Percentiles rank a stretch among this genome's conserved stretches.
Conservation (phyloP, 768 basidiomycete genomes). For the Psilocybe sp. region DNA sequence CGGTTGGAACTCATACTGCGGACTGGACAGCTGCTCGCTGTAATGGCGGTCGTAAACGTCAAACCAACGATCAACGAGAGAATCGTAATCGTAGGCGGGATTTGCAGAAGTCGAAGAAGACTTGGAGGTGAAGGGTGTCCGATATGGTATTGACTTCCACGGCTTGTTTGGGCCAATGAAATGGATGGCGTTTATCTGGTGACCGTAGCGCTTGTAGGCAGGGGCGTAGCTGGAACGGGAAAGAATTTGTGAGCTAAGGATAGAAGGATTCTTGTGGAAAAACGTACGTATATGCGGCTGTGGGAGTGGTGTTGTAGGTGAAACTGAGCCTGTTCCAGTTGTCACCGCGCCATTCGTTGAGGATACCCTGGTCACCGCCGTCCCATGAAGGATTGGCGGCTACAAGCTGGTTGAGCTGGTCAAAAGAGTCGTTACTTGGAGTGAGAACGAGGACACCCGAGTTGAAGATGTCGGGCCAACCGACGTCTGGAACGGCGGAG, state of each 20-base stretch:
- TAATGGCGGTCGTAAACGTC: constrained; percentile 86
- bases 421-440: constrained; percentile 82
- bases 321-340: constrained; percentile 96
- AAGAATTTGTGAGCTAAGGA: constrained; percentile 23
- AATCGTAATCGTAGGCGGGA: constrained; percentile 70
- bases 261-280: constrained; percentile 13
- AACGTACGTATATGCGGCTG: constrained; percentile 92
- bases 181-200: constrained; percentile 82
- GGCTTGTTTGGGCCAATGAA: constrained; percentile 98
- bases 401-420: constrained; percentile 65
- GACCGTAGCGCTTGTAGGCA: constrained; percentile 91
- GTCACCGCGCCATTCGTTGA: constrained; percentile 89
- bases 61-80: constrained; percentile 90
- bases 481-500: constrained; percentile 93
- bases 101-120: constrained; percentile 26
- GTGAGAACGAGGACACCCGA: constrained; percentile 90
- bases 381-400: constrained; percentile 88
- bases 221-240: constrained; percentile 76
- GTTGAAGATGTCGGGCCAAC: constrained; percentile 99
- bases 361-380: constrained; percentile 96
- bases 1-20: constrained; percentile 54
- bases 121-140: constrained; percentile 46
- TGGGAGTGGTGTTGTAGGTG: constrained; percentile 97
- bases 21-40: constrained; percentile 51
- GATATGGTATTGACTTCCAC: constrained; percentile 75